phyloP scores from a whole-genome alignment of 805 yeast genomes.

The Saccharomycopsis microspora region DNA sequence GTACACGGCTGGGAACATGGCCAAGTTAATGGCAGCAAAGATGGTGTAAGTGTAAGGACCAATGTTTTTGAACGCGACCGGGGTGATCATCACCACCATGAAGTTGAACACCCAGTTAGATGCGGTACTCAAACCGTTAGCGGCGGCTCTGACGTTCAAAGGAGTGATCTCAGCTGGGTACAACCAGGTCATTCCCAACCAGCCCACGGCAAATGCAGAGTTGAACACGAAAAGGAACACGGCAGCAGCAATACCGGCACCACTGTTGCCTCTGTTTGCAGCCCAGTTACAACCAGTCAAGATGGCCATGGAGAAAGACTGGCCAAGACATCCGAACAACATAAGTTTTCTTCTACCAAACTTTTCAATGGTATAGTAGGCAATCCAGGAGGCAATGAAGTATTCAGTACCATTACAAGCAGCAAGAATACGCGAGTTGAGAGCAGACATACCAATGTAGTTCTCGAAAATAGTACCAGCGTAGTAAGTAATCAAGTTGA shows the following conservation, averaged over 20 bases:
- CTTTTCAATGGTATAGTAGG: slow-evolving; percentile 46
- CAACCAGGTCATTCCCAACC: slow-evolving; percentile 48
- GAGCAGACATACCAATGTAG: slow-evolving; percentile 37
- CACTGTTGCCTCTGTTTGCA: slow-evolving; percentile 28
- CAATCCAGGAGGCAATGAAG: slow-evolving; percentile 41
- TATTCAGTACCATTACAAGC: slow-evolving; percentile 54
- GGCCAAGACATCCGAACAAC: slow-evolving; percentile 39
- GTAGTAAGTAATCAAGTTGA: slow-evolving; percentile 56
- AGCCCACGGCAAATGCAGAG: slow-evolving; percentile 24
- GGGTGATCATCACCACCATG: slow-evolving; percentile 58
- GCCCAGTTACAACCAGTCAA: slow-evolving; percentile 27
- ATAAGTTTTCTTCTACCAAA: slow-evolving; percentile 60
- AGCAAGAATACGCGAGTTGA: slow-evolving; percentile 48
- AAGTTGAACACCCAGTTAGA: slow-evolving; percentile 60
- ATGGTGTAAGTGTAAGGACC: slow-evolving; percentile 51
- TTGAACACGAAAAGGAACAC: slow-evolving; percentile 47
- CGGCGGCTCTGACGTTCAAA: slow-evolving; percentile 40
- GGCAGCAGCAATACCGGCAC: slow-evolving; percentile 49
- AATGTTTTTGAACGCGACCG: slow-evolving; percentile 37
- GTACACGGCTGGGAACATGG: slow-evolving; percentile 50
- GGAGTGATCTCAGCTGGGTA: slow-evolving; percentile 56
- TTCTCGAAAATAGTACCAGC: slow-evolving; percentile 44
- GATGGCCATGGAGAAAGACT: slow-evolving; percentile 35
- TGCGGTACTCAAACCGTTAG: slow-evolving; percentile 37
- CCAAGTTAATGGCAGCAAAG: slow-evolving; percentile 52